A percentile compares a stretch with the other conserved stretches of the same genome.
These are phyloP conservation scores for Plasmodium ovale DNA, from an alignment of 169 alveolate genomes.

Conservation along the genomic window DNA sequence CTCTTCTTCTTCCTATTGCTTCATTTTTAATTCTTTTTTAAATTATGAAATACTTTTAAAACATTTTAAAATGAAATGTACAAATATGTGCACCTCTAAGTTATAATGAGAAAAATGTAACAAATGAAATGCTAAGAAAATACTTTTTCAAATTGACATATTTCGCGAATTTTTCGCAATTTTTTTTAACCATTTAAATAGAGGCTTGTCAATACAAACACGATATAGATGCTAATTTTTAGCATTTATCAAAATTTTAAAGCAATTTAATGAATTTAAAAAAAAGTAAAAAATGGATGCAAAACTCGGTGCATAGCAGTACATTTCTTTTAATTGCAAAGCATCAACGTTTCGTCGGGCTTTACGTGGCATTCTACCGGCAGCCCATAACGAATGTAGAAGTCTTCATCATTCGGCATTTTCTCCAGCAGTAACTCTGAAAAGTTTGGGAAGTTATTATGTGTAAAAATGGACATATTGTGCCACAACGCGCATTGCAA, in stretches of 20 bases:
- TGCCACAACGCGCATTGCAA: too few relatives aligned
- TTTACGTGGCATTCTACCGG: conserved; percentile 62
- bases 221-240: too few relatives aligned
- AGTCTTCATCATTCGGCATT: conserved; percentile 47
- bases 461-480: too few relatives aligned
- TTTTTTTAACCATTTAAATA: background rate
- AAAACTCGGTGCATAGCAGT: background rate
- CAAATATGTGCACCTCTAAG: too few relatives aligned
- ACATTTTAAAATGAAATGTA: conserved; percentile 13
- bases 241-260: too few relatives aligned
- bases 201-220: too few relatives aligned
- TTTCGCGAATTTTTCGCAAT: background rate
- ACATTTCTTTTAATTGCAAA: conserved; percentile 22
- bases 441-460: too few relatives aligned
- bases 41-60: conserved; percentile 15
- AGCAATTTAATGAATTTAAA: too few relatives aligned
- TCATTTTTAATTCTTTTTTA: conserved; percentile 27
- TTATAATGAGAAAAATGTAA: background rate
- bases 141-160: background rate
- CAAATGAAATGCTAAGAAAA: background rate
- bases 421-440: conserved; percentile 58
- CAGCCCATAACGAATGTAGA: conserved; percentile 67
- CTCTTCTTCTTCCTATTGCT: background rate
- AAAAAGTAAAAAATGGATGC: too few relatives aligned
- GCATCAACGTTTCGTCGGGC: conserved; percentile 32